These are phyloP conservation scores for Cadophora gregata DNA, from an alignment of 2,329 filamentous ascomycete genomes.

Conservation along the genomic window DNA sequence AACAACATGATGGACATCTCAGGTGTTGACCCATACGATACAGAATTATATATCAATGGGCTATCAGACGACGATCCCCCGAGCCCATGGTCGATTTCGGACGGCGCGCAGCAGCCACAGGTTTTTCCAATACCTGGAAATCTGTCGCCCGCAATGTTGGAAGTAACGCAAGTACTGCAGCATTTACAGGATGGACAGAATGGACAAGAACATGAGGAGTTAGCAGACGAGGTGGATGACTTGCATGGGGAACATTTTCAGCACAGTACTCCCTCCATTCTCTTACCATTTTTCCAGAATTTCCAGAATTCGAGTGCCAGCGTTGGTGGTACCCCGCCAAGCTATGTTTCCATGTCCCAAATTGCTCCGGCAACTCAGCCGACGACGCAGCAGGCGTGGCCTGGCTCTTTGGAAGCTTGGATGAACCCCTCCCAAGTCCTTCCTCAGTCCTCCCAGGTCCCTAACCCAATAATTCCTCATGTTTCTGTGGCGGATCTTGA, in stretches of 20 bases:
- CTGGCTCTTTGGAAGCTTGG: not conserved
- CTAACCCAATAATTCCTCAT: slow-evolving; percentile 22
- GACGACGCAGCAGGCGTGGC: not conserved
- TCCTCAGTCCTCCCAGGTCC: not conserved
- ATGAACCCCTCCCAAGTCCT: not conserved
- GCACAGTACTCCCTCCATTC: slow-evolving; percentile 42
- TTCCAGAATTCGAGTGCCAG: not conserved
- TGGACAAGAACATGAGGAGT: slow-evolving; percentile 39
- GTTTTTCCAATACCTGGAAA: slow-evolving; percentile 20
- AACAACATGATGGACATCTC: slow-evolving; percentile 30
- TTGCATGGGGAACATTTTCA: slow-evolving; percentile 32
- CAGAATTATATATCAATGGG: slow-evolving; percentile 1
- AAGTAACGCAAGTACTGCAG: slow-evolving; percentile 42
- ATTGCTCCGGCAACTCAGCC: slow-evolving; percentile 1
- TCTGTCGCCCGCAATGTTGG: slow-evolving; percentile 40
- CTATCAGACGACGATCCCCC: not conserved
- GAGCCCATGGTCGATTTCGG: not conserved
- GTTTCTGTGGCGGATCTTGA: slow-evolving; percentile 22
- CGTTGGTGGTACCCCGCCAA: slow-evolving; percentile 25
- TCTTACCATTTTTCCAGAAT: slow-evolving; percentile 29
- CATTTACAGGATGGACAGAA: slow-evolving; percentile 43
- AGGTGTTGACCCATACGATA: slow-evolving; percentile 3
- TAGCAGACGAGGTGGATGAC: slow-evolving; percentile 29
- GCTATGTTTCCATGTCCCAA: slow-evolving; percentile 24
- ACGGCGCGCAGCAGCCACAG: slow-evolving; percentile 16